Base-by-base conservation (phyloP, 2,329 filamentous ascomycete species). In the Domatiomyces catenatus region DNA sequence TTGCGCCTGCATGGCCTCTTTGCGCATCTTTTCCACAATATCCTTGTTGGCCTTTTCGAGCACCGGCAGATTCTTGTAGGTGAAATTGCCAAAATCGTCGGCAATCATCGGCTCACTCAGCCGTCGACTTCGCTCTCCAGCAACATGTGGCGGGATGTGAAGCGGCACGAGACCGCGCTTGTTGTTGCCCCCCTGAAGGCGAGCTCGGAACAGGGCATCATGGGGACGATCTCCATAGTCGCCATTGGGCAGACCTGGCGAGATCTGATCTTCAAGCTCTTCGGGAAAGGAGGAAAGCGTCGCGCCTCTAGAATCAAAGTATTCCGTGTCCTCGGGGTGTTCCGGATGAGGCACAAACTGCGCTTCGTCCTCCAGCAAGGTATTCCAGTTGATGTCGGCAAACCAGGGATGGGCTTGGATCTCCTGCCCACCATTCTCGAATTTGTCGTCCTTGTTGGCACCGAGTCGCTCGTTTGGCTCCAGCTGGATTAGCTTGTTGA, bases 21-120 rank as follows among this genome's bases (percentile, higher is more conserved):
- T 87, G 8, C 89, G 82, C 51, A 98, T 73, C 65, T 96, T 96
- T 61, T 96, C 89, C 28, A 98, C 94, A 26, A 96, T 88, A 61
- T 98, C 92, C 64, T 98, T 98, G 68, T 98, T 98, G 50, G 92
- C 92, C 66, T 95, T 96, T 61, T 96, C 92, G 17, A 98, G 74
- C 18, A 96, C 90, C 0, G 90, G 89, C 47, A 98, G 71, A 60
- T 98, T 98, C 70, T 98, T 98, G 74, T 94, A 98, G 42, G 87
- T 80, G 67, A 98, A 98, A 55, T 80, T 88, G 28, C 92, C 92
- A 71, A 98, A 98, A 64, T 98, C 93, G 65, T 98, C 92, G 0
- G 83, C 76, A 28, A 80, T 77, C 15, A 90, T 81, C 1, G 92
- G 92, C 66, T 98, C 92, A 65, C 90, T 96, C 42, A 96, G 74